Evolutionary conservation across 495 filamentous ascomycete genomes (phyloP), one percentile per base, ranked within the genome.

Genomic region (Bacidia gigantensis): DNA sequence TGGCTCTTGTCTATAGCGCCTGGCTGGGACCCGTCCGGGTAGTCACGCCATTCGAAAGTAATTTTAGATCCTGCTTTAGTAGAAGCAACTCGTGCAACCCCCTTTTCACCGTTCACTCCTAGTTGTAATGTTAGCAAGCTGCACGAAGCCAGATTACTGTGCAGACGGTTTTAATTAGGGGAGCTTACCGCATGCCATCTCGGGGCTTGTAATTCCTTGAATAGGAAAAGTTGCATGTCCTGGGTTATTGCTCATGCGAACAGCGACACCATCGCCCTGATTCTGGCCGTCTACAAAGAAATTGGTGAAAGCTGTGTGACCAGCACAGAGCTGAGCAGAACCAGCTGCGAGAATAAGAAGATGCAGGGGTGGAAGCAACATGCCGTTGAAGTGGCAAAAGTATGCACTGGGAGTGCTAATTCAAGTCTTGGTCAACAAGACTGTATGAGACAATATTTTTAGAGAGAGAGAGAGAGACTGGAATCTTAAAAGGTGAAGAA

Each of bases 111-210:
- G 56, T 79, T 69, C 43, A 70, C 67, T 39, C 79, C 81, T 83
- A 51, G 43, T 39, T 7, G 0, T n/a, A 17, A 7, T 3, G 26
- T 56, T 51, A 57, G 24, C 44, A 45, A 46, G 22, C 14, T 50
- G n/a, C 0, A 52, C 17, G n/a, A n/a, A n/a, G n/a, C n/a, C n/a
- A n/a, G n/a, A n/a, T n/a, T n/a, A n/a, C n/a, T n/a, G n/a, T n/a
- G n/a, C n/a, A n/a, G n/a, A n/a, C n/a, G n/a, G n/a, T n/a, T n/a
- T n/a, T n/a, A n/a, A n/a, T n/a, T n/a, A n/a, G n/a, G n/a, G n/a
- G n/a, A 18, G 57, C 75, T 39, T 67, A 83, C 82, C 84, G 57
- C 85, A 89, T 26, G 80, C 82, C 76, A 89, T 82, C 41, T 83
- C 77, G 18, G 70, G 60, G 54, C 75, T 77, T 23, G 58, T 53